phyloP scores from a whole-genome alignment of 345 rosid species.

The Gynandropsis gynandra region DNA sequence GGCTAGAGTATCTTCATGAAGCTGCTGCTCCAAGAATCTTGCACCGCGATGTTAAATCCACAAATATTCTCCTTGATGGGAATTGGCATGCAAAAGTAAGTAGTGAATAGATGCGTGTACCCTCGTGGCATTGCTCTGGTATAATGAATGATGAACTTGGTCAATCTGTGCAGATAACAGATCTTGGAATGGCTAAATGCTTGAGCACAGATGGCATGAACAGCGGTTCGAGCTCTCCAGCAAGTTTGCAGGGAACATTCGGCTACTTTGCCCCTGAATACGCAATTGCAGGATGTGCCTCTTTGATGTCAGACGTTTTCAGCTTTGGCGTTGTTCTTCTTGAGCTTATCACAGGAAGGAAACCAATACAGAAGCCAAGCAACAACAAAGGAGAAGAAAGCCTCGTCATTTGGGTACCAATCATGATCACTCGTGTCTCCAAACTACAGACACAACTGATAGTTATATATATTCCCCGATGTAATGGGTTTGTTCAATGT shows the following conservation, averaged over 20 bases:
- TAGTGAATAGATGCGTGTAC: no score
- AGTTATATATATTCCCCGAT: neutral
- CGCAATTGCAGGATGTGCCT: conserved; percentile 89
- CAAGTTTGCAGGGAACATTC: conserved; percentile 91
- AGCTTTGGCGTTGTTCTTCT: conserved; percentile 96
- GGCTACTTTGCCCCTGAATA: conserved; percentile 99
- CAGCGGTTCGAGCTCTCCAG: conserved; percentile 86
- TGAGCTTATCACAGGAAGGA: conserved; percentile 86
- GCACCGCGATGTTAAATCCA: conserved; percentile 94
- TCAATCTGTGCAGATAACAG: conserved; percentile 62
- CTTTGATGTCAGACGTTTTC: conserved; percentile 91
- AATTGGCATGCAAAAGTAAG: conserved; percentile 88
- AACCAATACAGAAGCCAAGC: conserved; percentile 61
- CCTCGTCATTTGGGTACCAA: conserved; percentile 83
- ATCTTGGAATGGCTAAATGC: conserved; percentile 96
- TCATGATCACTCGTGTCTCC: neutral
- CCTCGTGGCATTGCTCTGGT: no score
- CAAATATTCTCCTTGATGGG: conserved; percentile 82
- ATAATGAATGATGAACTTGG: neutral
- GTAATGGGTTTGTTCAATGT: no score
- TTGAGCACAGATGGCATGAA: conserved; percentile 70
- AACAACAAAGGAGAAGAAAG: conserved; percentile 78
- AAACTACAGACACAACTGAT: neutral
- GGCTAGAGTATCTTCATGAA: conserved; percentile 96
- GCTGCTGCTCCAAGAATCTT: conserved; percentile 97